Percentiles rank a stretch among this genome's conserved stretches.
Evolutionary conservation across 2,329 filamentous ascomycete species (phyloP).

Genomic region (Rutstroemia sp.): DNA sequence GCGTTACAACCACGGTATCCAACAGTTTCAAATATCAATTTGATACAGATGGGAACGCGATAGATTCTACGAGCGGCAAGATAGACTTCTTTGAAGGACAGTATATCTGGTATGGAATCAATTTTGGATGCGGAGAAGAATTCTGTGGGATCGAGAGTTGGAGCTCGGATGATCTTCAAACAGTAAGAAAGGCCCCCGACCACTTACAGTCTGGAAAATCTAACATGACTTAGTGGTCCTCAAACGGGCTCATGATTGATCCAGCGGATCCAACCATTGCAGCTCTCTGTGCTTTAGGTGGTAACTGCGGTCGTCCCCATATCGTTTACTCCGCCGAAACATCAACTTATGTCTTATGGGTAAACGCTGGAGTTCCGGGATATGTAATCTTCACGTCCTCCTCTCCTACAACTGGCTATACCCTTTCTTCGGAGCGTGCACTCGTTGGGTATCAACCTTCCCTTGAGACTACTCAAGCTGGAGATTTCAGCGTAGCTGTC

Average conservation of each 20-base stretch:
- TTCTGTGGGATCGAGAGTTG: slow-evolving; percentile 20
- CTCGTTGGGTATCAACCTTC: neutral
- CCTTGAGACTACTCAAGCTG: neutral
- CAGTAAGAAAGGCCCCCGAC: neutral
- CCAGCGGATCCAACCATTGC: neutral
- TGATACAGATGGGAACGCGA: slow-evolving; percentile 21
- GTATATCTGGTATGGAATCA: slow-evolving; percentile 21
- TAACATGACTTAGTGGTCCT: neutral
- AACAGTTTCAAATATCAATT: slow-evolving; percentile 12
- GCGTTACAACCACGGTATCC: neutral
- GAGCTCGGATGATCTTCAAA: slow-evolving; percentile 2
- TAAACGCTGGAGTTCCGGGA: neutral
- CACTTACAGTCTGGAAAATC: neutral
- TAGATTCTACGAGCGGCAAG: slow-evolving; percentile 22
- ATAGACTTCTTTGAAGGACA: slow-evolving; percentile 19
- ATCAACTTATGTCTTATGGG: neutral
- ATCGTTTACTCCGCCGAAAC: neutral
- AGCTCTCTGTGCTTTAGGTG: neutral
- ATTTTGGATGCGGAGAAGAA: slow-evolving; percentile 13
- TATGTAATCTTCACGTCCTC: neutral
- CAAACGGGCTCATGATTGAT: slow-evolving; percentile 2
- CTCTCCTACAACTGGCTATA: neutral
- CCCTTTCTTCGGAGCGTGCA: neutral
- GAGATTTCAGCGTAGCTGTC: slow-evolving; percentile 1
- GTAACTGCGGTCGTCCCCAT: slow-evolving; percentile 1